Evolutionary conservation across 2,329 filamentous ascomycete genomes (phyloP).

Genomic region (Exophiala aquamarina): DNA sequence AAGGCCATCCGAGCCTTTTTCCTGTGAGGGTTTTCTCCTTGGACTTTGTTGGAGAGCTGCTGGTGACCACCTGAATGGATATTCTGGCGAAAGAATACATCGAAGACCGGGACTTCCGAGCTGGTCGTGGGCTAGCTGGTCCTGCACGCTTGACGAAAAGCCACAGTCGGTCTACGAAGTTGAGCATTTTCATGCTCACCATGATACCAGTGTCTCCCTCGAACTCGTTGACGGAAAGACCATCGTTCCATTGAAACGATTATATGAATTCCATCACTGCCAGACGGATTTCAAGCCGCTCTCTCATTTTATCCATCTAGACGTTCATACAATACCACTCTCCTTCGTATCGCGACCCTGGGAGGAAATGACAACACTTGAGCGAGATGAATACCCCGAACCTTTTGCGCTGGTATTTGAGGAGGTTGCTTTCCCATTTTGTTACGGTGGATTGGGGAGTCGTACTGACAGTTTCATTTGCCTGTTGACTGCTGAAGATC

Average conservation of each 20-base stretch:
- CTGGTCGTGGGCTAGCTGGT: not conserved
- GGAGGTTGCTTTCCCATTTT: constrained; percentile 2
- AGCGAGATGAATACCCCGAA: not conserved
- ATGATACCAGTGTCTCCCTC: not conserved
- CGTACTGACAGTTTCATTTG: constrained; percentile 4
- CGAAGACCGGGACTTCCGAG: not conserved
- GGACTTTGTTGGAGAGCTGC: not conserved
- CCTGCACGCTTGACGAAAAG: not conserved
- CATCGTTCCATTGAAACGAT: not conserved
- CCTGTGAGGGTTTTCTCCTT: not conserved
- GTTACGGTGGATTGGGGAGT: constrained; percentile 3
- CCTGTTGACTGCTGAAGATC: not conserved
- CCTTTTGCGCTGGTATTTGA: constrained; percentile 1
- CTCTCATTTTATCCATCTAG: not conserved
- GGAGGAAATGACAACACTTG: not conserved
- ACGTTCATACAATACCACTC: constrained; percentile 1
- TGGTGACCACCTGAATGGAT: not conserved
- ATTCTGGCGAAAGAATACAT: not conserved
- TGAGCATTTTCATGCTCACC: constrained; percentile 1
- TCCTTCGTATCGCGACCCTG: not conserved
- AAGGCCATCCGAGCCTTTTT: not conserved
- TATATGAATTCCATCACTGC: not conserved
- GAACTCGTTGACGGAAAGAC: not conserved
- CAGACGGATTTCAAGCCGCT: not conserved
- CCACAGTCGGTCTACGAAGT: constrained; percentile 5